Percentiles rank a stretch among this genome's conserved stretches.
Conservation (phyloP, 2,329 filamentous ascomycete species). For the Scedosporium dehoogii region DNA sequence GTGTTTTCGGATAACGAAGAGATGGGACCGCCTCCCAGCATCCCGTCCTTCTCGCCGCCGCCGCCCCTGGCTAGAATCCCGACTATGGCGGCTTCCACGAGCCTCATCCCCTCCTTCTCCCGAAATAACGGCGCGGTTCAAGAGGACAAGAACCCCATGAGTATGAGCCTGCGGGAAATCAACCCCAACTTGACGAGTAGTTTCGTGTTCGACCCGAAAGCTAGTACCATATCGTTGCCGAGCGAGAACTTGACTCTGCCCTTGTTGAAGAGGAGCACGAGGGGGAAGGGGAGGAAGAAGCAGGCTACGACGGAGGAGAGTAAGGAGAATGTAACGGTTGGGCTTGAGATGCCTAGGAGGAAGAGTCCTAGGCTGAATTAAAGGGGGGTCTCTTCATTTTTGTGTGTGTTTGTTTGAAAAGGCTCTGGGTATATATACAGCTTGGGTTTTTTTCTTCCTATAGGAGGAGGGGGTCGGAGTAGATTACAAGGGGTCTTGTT, state of each 20-base stretch:
- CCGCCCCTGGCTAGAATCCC: not conserved
- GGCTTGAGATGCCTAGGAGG: constrained; percentile 36
- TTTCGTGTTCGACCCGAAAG: constrained; percentile 31
- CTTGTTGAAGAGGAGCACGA: constrained; percentile 30
- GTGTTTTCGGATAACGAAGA: not conserved
- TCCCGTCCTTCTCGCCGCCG: not conserved
- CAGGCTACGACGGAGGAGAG: constrained; percentile 29
- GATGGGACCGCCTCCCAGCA: not conserved
- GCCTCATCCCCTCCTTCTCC: not conserved
- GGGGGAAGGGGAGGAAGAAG: constrained; percentile 25
- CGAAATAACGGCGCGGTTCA: constrained; percentile 14
- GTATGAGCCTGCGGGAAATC: constrained; percentile 43
- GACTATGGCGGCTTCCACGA: not conserved
- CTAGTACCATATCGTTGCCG: constrained; percentile 30
- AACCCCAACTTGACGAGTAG: constrained; percentile 40
- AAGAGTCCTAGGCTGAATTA: constrained; percentile 41
- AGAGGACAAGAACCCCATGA: constrained; percentile 16
- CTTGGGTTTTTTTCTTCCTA: not conserved
- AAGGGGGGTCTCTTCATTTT: not conserved
- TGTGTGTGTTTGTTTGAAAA: not conserved
- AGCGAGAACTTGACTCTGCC: constrained; percentile 32
- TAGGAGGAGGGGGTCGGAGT: not conserved
- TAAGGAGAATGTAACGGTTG: constrained; percentile 32
- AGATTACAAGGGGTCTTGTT: not conserved
- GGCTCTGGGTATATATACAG: too few relatives aligned